These are phyloP conservation scores for Cercospora canescens DNA, from an alignment of 2,329 filamentous ascomycete species.

Conservation along the genomic window DNA sequence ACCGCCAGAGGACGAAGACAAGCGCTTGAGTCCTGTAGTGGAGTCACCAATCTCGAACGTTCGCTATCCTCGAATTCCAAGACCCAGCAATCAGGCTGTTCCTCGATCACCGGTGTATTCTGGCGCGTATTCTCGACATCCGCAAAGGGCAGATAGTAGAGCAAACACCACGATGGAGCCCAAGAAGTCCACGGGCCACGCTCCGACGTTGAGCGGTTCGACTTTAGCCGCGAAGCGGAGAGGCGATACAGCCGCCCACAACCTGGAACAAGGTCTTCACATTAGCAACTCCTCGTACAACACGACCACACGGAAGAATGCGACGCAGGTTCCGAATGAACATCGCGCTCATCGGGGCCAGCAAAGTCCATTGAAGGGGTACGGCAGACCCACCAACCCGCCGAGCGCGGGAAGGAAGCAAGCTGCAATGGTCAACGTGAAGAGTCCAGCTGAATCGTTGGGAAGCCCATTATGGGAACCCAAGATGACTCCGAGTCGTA, in stretches of 20 bases:
- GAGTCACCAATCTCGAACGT: conserved; percentile 47
- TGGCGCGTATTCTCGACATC: background rate
- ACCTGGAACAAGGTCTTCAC: conserved; percentile 39
- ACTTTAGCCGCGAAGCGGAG: conserved; percentile 41
- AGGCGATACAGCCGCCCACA: conserved; percentile 36
- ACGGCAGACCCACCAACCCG: conserved; percentile 26
- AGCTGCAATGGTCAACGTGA: conserved; percentile 21
- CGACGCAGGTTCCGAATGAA: background rate
- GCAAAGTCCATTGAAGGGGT: conserved; percentile 33
- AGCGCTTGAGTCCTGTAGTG: conserved; percentile 44
- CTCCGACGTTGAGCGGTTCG: conserved; percentile 26
- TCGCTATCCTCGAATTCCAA: conserved; percentile 50
- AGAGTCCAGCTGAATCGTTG: conserved; percentile 19
- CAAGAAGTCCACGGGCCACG: conserved; percentile 12
- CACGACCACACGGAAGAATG: conserved; percentile 15
- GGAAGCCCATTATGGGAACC: conserved; percentile 60
- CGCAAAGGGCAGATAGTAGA: background rate
- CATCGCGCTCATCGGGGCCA: conserved; percentile 9
- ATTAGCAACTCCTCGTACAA: conserved; percentile 25
- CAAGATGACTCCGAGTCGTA: conserved; percentile 64
- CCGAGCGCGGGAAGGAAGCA: conserved; percentile 10
- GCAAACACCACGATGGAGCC: conserved; percentile 13
- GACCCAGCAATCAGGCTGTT: conserved; percentile 48
- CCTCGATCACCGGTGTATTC: conserved; percentile 36
- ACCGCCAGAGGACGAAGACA: conserved; percentile 46